phyloP scores from a whole-genome alignment of 148 eudicot species.

The Camellia japonica region DNA sequence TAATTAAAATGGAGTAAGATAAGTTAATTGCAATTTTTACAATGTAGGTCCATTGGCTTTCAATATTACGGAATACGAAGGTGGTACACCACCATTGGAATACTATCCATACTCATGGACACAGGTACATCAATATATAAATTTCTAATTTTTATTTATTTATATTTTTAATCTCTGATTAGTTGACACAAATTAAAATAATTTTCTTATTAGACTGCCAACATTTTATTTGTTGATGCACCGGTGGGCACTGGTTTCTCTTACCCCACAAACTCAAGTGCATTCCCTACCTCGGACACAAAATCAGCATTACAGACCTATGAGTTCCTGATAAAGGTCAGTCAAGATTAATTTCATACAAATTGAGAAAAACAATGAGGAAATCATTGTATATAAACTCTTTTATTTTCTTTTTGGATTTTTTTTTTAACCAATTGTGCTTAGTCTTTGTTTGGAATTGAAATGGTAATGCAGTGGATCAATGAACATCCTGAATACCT shows the following conservation, averaged over 20 bases:
- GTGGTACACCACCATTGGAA: conserved; percentile 16
- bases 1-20: too few relatives aligned
- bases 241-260: conserved; percentile 28
- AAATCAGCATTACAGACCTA: conserved; percentile 16
- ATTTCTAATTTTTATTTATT: too few relatives aligned
- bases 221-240: conserved; percentile 19
- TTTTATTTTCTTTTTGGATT: too few relatives aligned
- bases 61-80: conserved; percentile 16
- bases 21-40: too few relatives aligned
- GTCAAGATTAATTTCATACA: too few relatives aligned
- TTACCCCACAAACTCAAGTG: conserved; percentile 6
- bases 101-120: conserved; percentile 10
- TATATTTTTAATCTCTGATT: too few relatives aligned
- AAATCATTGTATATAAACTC: too few relatives aligned
- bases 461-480: conserved; percentile 13
- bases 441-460: background rate
- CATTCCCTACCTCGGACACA: conserved; percentile 12
- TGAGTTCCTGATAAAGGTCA: conserved; percentile 19
- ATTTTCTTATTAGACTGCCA: conserved; percentile 5
- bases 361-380: too few relatives aligned
- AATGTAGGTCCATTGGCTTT: conserved; percentile 21
- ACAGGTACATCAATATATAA: background rate
- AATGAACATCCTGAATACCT: conserved; percentile 10
- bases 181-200: too few relatives aligned
- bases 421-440: too few relatives aligned